phyloP scores from a whole-genome alignment of 2,329 filamentous ascomycete genomes.

The Fusarium mundagurra region DNA sequence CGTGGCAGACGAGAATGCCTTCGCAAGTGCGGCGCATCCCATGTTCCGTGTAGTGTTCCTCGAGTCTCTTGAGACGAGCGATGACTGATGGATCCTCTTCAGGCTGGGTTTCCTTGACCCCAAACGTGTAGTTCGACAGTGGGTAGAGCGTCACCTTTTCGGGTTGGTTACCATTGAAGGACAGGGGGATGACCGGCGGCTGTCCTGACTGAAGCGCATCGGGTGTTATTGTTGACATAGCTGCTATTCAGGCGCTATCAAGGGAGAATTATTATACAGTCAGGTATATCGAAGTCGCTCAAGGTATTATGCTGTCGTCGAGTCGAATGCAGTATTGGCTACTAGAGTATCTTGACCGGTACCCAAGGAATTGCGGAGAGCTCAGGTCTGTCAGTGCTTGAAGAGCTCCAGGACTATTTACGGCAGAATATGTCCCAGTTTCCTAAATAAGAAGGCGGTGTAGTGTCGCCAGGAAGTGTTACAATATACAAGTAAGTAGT shows the following conservation, averaged over 20 bases:
- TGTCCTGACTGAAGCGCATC: conserved; percentile 80
- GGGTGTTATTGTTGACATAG: conserved; percentile 87
- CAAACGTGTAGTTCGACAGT: conserved; percentile 98
- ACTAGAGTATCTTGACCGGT: conserved; percentile 9
- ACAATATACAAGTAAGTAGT: not conserved
- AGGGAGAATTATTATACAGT: not conserved
- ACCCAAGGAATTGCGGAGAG: conserved; percentile 1
- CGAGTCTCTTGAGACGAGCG: conserved; percentile 90
- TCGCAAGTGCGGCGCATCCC: conserved; percentile 98
- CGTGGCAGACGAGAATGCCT: conserved; percentile 96
- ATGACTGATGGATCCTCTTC: conserved; percentile 97
- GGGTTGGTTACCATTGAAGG: conserved; percentile 91
- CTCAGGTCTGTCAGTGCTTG: conserved; percentile 1
- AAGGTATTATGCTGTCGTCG: not conserved
- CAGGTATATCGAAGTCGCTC: not conserved
- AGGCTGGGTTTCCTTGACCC: conserved; percentile 96
- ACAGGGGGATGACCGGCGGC: conserved; percentile 79
- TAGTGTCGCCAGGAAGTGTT: not conserved
- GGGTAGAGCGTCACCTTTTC: conserved; percentile 91
- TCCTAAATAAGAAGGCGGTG: conserved; percentile 24
- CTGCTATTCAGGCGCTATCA: not conserved
- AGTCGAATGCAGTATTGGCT: not conserved
- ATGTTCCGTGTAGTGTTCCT: conserved; percentile 91
- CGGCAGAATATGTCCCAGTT: conserved; percentile 19
- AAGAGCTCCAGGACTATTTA: conserved; percentile 26